Base-by-base conservation (phyloP, 129 eudicot genomes). In the Tagetes erecta region DNA sequence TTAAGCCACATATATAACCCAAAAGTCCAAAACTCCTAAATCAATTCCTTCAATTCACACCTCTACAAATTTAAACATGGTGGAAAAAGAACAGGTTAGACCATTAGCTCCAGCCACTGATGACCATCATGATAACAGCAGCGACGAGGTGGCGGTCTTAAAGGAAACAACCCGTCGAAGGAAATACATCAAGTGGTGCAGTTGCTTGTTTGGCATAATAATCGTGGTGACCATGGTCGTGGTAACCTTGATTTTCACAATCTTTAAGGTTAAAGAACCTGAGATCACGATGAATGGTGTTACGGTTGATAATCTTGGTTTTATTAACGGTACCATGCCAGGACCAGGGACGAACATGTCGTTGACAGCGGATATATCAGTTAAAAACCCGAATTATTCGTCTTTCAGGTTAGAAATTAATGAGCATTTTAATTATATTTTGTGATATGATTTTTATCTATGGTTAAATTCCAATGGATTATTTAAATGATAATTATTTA, bases 301-400 rank as follows among this genome's bases (percentile, higher is more conserved):
- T 31, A 71, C 56, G 7, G 69, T 88, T 66, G 63, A 49, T 64
- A 34, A 67, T 27, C 71, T 82, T 6, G 82, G 80, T 47, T 56
- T 81, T 1, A 34, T 44, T 31, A 76, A 79, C 34, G 82, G 76
- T 30, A 38, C 79, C 67, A 70, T 67, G 31, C 57, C 82, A 1
- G 74, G 67, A 55, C 84, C 97, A 0, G 92, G 85, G 42, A 33
- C 84, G 3, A 92, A 89, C 78, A 83, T 87, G 53, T 64, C 90
- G 6, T 67, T 92, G 42, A 75, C 72, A 12, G 95, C 87, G 3
- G 86, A 89, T 49, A 85, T 89, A 56, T 92, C 98, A 0, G 87
- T 89, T 64, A 87, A 87, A 77, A 92, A 92, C 55, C 98, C 98
- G 1, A 92, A 92, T 50, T 86, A 8, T 49, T 87, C 92, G 6